These are phyloP conservation scores for Penicillium occitanis DNA, from an alignment of 2,329 filamentous ascomycete genomes.

Conservation along the genomic window DNA sequence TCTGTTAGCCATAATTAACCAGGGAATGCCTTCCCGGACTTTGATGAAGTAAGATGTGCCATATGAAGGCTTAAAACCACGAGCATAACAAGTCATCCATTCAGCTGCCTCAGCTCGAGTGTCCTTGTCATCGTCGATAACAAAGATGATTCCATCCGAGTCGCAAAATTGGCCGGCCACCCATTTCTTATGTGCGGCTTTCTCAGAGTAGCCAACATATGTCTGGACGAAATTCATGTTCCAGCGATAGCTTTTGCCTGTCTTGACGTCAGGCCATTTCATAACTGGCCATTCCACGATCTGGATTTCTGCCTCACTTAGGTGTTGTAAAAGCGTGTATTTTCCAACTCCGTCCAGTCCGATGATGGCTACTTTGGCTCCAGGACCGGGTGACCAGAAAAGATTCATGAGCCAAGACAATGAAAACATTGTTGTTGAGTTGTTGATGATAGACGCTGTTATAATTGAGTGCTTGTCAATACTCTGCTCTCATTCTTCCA, in stretches of 20 bases:
- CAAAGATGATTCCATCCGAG: constrained; percentile 6
- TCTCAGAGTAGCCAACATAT: constrained; percentile 1
- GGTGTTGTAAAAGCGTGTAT: constrained; percentile 5
- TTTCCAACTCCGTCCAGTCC: not conserved
- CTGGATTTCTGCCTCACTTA: not conserved
- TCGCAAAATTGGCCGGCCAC: not conserved
- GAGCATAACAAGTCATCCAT: not conserved
- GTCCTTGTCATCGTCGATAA: not conserved
- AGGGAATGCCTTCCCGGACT: not conserved
- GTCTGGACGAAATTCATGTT: constrained; percentile 4
- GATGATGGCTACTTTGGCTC: not conserved
- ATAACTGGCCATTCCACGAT: not conserved
- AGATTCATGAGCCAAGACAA: not conserved
- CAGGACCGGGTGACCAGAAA: not conserved
- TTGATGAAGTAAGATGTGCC: not conserved
- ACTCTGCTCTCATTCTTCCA: not conserved
- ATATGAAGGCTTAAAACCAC: not conserved
- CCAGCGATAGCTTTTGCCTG: not conserved
- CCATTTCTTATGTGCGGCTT: not conserved
- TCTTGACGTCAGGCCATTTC: not conserved
- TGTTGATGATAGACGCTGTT: not conserved
- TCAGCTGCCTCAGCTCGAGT: not conserved
- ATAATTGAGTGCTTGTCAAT: not conserved
- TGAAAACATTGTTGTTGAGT: not conserved
- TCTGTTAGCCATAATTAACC: not conserved